phyloP scores from a whole-genome alignment of 768 basidiomycete genomes.

The Glaciozyma martinii region DNA sequence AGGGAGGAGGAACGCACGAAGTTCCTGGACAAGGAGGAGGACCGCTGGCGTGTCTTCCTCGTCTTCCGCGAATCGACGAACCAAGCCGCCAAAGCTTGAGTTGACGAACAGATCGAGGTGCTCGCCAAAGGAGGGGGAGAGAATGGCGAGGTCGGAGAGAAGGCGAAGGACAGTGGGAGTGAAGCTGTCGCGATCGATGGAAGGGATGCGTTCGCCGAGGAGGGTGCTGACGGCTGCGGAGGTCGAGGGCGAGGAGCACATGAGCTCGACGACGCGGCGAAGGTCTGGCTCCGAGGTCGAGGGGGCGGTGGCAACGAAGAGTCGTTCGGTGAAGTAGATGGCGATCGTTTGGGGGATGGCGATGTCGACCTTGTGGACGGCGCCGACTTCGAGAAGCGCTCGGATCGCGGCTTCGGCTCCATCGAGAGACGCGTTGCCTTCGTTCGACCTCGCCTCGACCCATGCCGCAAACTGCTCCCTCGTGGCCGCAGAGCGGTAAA shows the following conservation, averaged over 20 bases:
- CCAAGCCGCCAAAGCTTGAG: slow-evolving; percentile 3
- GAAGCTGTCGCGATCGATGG: slow-evolving; percentile 10
- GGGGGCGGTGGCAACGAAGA: not conserved
- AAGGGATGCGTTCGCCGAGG: not conserved
- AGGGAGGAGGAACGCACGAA: not conserved
- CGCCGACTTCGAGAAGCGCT: slow-evolving; percentile 14
- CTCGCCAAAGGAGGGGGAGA: not conserved
- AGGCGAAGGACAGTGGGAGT: slow-evolving; percentile 5
- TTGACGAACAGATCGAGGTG: slow-evolving; percentile 9
- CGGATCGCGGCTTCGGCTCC: slow-evolving; percentile 1
- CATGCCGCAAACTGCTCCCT: not conserved
- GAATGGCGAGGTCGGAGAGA: not conserved
- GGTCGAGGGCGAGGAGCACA: not conserved
- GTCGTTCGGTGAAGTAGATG: not conserved
- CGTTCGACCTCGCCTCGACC: not conserved
- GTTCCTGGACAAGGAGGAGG: not conserved
- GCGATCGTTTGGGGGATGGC: not conserved
- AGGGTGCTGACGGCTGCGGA: not conserved
- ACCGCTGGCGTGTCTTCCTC: slow-evolving; percentile 13
- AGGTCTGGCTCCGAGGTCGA: not conserved
- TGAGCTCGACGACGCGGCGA: slow-evolving; percentile 4
- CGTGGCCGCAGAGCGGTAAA: slow-evolving; percentile 13
- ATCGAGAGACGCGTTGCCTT: not conserved
- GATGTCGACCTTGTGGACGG: not conserved
- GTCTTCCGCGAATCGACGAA: slow-evolving; percentile 10